These are phyloP conservation scores for Leucocoprinus leucothites DNA, from an alignment of 768 basidiomycete species.

Conservation along the genomic window DNA sequence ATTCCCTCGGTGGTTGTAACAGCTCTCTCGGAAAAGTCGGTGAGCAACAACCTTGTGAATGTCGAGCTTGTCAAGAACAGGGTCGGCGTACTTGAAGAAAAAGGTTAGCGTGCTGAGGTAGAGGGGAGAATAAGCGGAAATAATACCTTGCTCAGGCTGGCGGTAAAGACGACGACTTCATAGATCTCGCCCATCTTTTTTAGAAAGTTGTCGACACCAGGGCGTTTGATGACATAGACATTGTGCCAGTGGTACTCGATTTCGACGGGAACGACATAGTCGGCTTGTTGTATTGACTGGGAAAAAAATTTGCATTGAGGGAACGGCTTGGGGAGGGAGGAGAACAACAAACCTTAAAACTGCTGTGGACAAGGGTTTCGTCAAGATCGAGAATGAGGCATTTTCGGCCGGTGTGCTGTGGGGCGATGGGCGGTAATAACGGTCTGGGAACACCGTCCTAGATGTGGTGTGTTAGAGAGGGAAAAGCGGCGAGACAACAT, in stretches of 20 bases:
- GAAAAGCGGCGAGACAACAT: background rate
- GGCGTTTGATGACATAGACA: constrained; percentile 98
- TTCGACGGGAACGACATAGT: constrained; percentile 98
- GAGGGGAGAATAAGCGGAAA: background rate
- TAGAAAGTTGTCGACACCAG: constrained; percentile 95
- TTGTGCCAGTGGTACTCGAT: constrained; percentile 99
- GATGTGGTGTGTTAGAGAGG: constrained; percentile 1
- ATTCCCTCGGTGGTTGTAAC: constrained; percentile 98
- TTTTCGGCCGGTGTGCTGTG: constrained; percentile 84
- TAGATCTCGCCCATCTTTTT: constrained; percentile 99
- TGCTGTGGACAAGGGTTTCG: constrained; percentile 95
- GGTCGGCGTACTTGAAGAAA: constrained; percentile 86
- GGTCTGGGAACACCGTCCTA: constrained; percentile 88
- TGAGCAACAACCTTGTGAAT: constrained; percentile 90
- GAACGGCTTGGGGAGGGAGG: constrained; percentile 6
- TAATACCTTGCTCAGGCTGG: constrained; percentile 91
- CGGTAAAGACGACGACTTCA: constrained; percentile 97
- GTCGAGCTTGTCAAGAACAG: constrained; percentile 96
- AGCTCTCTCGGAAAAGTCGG: constrained; percentile 94
- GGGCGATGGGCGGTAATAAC: constrained; percentile 79
- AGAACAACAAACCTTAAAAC: constrained; percentile 78
- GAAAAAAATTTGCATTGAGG: constrained; percentile 12
- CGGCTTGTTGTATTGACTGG: constrained; percentile 90
- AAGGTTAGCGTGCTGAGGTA: constrained; percentile 7
- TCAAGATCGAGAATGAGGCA: constrained; percentile 96